phyloP scores from a whole-genome alignment of 257 asterid genomes.

The Lycium barbarum region DNA sequence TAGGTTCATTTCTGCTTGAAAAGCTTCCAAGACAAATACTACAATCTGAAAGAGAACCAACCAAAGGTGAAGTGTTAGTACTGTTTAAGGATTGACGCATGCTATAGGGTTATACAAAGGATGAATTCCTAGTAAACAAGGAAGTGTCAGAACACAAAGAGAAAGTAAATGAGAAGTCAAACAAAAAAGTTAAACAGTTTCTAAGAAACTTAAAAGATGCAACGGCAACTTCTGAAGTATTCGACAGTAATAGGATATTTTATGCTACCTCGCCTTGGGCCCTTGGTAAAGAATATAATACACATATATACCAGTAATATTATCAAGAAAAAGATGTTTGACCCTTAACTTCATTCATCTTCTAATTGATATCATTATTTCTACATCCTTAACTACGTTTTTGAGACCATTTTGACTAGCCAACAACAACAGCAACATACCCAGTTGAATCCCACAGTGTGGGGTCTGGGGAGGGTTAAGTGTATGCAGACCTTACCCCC shows the following conservation, averaged over 20 bases:
- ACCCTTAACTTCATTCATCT: background rate
- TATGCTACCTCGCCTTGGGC: background rate
- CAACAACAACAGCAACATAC: too few species aligned
- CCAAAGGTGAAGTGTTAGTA: background rate
- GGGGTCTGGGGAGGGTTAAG: too few species aligned
- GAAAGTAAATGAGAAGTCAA: background rate
- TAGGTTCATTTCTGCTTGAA: slow-evolving; percentile 89
- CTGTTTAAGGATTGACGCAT: background rate
- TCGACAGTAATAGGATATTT: background rate
- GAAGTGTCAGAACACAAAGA: background rate
- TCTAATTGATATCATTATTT: background rate
- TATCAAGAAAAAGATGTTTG: background rate
- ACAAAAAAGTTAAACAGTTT: too few species aligned
- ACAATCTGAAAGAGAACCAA: slow-evolving; percentile 61
- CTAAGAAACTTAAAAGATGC: background rate
- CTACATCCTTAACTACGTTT: background rate
- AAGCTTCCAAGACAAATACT: slow-evolving; percentile 96
- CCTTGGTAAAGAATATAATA: background rate
- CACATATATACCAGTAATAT: background rate
- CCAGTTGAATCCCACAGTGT: too few species aligned
- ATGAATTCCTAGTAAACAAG: background rate
- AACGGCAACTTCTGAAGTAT: background rate
- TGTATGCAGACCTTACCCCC: too few species aligned
- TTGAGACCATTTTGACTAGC: background rate
- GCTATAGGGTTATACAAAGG: background rate